These are phyloP conservation scores for Ophiognomonia clavigignenti-juglandacearum DNA, from an alignment of 2,329 filamentous ascomycete species.

Conservation along the genomic window DNA sequence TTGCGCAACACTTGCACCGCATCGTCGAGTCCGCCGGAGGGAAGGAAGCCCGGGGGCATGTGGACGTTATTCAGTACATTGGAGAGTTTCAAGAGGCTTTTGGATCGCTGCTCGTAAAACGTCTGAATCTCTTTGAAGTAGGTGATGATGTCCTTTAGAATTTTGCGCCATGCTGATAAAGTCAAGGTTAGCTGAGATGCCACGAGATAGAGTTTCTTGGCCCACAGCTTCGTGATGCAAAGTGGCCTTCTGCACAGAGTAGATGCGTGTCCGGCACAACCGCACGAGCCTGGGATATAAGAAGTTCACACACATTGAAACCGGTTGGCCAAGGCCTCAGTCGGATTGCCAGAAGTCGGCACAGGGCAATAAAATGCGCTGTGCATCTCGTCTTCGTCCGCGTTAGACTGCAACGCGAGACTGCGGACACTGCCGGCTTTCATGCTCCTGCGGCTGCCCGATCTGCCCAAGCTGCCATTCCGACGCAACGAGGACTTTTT, in stretches of 20 bases:
- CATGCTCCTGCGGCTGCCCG: constrained; percentile 73
- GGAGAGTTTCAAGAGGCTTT: constrained; percentile 75
- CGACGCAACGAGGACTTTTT: constrained; percentile 80
- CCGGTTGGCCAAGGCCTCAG: constrained; percentile 77
- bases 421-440: constrained; percentile 84
- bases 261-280: no score
- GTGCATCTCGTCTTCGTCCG: constrained; percentile 65
- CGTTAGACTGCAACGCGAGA: constrained; percentile 64
- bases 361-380: constrained; percentile 89
- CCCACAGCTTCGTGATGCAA: constrained; percentile 6
- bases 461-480: constrained; percentile 70
- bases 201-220: constrained; percentile 3
- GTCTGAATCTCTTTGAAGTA: constrained; percentile 91
- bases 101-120: constrained; percentile 81
- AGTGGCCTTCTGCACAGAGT: no score
- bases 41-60: constrained; percentile 70
- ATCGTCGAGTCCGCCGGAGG: constrained; percentile 80
- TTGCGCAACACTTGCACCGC: constrained; percentile 74
- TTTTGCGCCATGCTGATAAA: constrained; percentile 78
- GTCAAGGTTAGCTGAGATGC: constrained; percentile 12
- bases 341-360: constrained; percentile 81
- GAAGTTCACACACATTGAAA: constrained; percentile 76
- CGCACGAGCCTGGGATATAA: no score
- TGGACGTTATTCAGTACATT: constrained; percentile 78
- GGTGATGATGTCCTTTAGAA: constrained; percentile 87